phyloP scores from a whole-genome alignment of 441 rosid genomes.

The Croton laevigatus region DNA sequence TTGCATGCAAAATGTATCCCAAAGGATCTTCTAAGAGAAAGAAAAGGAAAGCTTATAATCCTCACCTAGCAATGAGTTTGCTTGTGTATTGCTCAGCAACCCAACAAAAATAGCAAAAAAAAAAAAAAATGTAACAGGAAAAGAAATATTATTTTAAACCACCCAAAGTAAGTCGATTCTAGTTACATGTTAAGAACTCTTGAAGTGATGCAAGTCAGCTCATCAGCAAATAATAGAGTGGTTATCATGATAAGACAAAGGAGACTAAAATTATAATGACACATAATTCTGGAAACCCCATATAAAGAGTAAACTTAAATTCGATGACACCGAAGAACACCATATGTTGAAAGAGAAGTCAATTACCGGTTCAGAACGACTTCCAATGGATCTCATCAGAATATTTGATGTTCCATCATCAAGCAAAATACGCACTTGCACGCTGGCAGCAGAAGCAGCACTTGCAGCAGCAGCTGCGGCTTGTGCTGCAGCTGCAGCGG shows the following conservation, averaged over 20 bases:
- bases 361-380: constrained; percentile 89
- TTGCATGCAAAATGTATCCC: too few species aligned
- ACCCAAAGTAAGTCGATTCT: not conserved
- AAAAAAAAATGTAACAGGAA: not conserved
- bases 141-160: not conserved
- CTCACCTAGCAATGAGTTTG: not conserved
- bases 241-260: not conserved
- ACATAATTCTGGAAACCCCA: not conserved
- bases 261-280: not conserved
- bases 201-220: not conserved
- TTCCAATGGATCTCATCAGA: constrained; percentile 87
- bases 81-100: not conserved
- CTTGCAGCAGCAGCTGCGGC: constrained; percentile 95
- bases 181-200: not conserved
- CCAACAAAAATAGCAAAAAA: not conserved
- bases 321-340: constrained; percentile 6
- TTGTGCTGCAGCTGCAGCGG: constrained; percentile 98
- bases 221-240: not conserved
- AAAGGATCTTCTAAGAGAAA: not conserved
- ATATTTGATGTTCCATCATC: constrained; percentile 99
- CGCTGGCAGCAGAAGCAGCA: constrained; percentile 91
- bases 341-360: constrained; percentile 16
- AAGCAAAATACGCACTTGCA: constrained; percentile 97
- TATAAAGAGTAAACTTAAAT: constrained; percentile 1
- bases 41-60: not conserved